Base-by-base conservation (phyloP, 495 filamentous ascomycete genomes). In the Hypoxylon intermedium region DNA sequence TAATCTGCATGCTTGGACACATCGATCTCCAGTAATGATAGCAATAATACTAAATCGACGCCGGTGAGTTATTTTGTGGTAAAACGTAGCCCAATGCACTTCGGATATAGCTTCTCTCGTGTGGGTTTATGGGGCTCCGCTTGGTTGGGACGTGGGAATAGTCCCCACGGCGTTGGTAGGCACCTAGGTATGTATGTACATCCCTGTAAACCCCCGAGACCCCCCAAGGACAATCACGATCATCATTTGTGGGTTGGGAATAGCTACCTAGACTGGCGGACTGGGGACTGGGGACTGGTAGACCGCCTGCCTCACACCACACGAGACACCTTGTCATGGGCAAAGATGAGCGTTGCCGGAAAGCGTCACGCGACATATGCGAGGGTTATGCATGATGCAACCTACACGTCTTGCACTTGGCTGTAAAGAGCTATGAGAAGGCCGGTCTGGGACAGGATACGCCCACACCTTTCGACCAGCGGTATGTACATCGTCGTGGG, bases 361-460 rank as follows among this genome's bases (percentile, higher is more conserved):
- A n/a, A 60, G 23, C 56, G 62, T 65, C 62, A 65, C 62, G 62
- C 62, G 62, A 65, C 62, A 60, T 61, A 50, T 60, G 56, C 56
- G 62, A 65, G 56, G 51, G 46, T 57, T 41, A 65, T 60, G 62
- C 62, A 60, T 60, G 51, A 60, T 65, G 62, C 51, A 60, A 65
- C 62, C 43, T 65, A 28, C 28, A 53, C 47, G 41, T 58, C 34
- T 28, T 33, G 6, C 34, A 37, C 34, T 37, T 37, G 13, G 20
- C 42, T 19, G n/a, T 24, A 2, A 20, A 46, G 43, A 4, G 12
- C 21, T 18, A 9, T 2, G 15, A 43, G 20, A n/a, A 45, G 42
- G 24, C 43, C 13, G 24, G 43, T 13, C 24, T 31, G 43, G n/a
- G 24, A 11, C 7, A n/a, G 16, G 6, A 48, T 55, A 65, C 26